Conservation (phyloP, 2,329 filamentous ascomycete genomes). For the Aspergillus novofumigatus region DNA sequence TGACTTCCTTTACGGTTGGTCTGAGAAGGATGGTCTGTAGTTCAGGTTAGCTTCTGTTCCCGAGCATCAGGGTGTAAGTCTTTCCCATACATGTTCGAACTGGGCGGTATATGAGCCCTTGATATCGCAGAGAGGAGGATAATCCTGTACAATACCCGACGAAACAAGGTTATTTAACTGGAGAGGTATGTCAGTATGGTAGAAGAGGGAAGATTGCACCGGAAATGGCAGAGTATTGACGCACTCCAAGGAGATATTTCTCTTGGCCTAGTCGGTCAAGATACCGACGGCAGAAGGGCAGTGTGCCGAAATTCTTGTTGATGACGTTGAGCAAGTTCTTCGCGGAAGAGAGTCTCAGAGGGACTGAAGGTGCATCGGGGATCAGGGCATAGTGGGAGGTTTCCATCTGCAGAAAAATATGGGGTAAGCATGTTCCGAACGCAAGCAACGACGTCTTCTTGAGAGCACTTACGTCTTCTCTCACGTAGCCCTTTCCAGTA, state of each 20-base stretch:
- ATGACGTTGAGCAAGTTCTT: slow-evolving; percentile 83
- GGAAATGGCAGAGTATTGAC: slow-evolving; percentile 25
- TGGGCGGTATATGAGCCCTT: slow-evolving; percentile 95
- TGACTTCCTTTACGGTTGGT: slow-evolving; percentile 79
- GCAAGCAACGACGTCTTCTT: too few relatives aligned
- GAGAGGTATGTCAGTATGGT: slow-evolving; percentile 3
- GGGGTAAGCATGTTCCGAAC: slow-evolving; percentile 6
- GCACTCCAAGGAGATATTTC: slow-evolving; percentile 84
- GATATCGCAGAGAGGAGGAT: slow-evolving; percentile 83
- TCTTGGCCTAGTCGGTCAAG: slow-evolving; percentile 90
- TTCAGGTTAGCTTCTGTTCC: slow-evolving; percentile 13
- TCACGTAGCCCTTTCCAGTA: slow-evolving; percentile 82
- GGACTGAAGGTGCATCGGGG: slow-evolving; percentile 68
- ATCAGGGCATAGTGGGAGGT: slow-evolving; percentile 82
- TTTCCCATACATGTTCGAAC: slow-evolving; percentile 77
- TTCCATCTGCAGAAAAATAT: slow-evolving; percentile 54
- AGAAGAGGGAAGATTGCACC: not conserved
- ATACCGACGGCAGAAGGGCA: slow-evolving; percentile 88
- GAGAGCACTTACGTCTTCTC: slow-evolving; percentile 65
- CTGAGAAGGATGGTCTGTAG: slow-evolving; percentile 68
- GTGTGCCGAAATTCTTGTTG: slow-evolving; percentile 91
- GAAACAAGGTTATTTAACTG: slow-evolving; percentile 82
- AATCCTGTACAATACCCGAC: slow-evolving; percentile 80
- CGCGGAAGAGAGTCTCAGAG: slow-evolving; percentile 73
- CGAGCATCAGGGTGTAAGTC: not conserved